Evolutionary conservation across 768 basidiomycete species (phyloP), one percentile per base, ranked within the genome.

Genomic region (Leccinellum rugosiceps): DNA sequence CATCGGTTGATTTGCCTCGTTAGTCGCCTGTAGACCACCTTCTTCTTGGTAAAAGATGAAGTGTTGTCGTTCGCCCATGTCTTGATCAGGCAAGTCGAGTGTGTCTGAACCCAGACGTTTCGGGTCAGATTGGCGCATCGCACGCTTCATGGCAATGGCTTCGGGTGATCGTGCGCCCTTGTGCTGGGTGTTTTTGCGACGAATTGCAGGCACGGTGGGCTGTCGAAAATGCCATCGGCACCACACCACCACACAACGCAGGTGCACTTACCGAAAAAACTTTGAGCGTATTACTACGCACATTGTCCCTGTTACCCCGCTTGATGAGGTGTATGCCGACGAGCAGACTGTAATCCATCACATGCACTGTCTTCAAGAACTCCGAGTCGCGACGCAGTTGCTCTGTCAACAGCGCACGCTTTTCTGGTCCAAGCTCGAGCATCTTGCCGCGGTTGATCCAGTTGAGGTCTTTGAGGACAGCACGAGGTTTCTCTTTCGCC

Each of bases 31-130:
- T 45, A 96, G 68, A 0, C 97, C 97, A 13, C 94, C 94, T 64
- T 98, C 97, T 68, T 99, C 95, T 65, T 95, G 92, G 68, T 97
- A 98, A 74, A 99, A 99, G 26, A 98, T 72, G 69, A 96, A 93
- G 57, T 91, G 83, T 25, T 82, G 73, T 32, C 83, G 72, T 32
- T 72, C 72, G 34, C 84, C 82, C 2, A 81, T 79, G 66, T 89
- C 81, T 66, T 82, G 75, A 65, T 88, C 87, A 0, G 84, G 87
- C 28, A 87, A 77, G 55, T 81, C 76, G 32, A 84, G 73, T 1
- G 78, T 74, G 8, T 70, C 74, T 34, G 75, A 74, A 8, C 82
- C 86, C 2, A 94, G 76, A 2, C 82, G 80, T 62, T 91, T 86
- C 0, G 86, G 87, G 66, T 94, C 92, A 2, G 90, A 90, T 30